These are phyloP conservation scores for Backusella parvicylindrica DNA, from an alignment of 192 early-diverging fungal species.

Conservation along the genomic window DNA sequence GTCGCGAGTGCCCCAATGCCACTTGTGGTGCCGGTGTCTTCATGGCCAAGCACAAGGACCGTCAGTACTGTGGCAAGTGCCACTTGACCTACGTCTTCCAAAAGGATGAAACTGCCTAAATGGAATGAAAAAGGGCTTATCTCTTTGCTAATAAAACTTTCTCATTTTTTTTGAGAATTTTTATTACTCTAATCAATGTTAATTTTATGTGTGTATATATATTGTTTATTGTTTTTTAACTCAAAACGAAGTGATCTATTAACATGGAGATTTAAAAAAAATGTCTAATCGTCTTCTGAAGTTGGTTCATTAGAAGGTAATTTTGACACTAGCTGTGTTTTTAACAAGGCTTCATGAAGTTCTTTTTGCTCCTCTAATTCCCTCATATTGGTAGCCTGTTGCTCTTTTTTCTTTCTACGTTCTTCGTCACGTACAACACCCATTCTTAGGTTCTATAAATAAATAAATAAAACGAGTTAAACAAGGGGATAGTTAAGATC, in stretches of 20 bases:
- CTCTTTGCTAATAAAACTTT: background rate
- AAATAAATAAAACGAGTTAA: background rate
- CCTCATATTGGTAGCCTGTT: conserved; percentile 13
- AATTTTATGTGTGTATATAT: background rate
- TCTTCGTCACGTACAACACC: conserved; percentile 25
- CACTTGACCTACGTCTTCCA: conserved; percentile 83
- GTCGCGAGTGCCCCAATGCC: conserved; percentile 95
- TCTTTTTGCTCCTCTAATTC: conserved; percentile 26
- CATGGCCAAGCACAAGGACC: conserved; percentile 97
- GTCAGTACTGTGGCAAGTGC: conserved; percentile 98
- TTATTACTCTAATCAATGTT: background rate
- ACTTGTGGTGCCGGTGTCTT: conserved; percentile 99
- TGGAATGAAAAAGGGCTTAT: background rate
- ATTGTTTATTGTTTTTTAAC: background rate
- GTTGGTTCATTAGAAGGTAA: conserved; percentile 16
- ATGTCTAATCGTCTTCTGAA: conserved; percentile 1
- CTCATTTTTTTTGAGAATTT: background rate
- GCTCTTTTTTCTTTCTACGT: conserved; percentile 23
- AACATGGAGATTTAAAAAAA: background rate
- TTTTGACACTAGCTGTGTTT: conserved; percentile 24
- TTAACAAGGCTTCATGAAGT: conserved; percentile 19
- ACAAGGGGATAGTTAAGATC: background rate
- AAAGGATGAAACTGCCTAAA: conserved; percentile 44
- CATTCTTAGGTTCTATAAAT: conserved; percentile 7
- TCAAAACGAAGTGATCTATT: background rate